Base-by-base conservation (phyloP, 1,284 basidiomycete species). In the Tilletia indica region DNA sequence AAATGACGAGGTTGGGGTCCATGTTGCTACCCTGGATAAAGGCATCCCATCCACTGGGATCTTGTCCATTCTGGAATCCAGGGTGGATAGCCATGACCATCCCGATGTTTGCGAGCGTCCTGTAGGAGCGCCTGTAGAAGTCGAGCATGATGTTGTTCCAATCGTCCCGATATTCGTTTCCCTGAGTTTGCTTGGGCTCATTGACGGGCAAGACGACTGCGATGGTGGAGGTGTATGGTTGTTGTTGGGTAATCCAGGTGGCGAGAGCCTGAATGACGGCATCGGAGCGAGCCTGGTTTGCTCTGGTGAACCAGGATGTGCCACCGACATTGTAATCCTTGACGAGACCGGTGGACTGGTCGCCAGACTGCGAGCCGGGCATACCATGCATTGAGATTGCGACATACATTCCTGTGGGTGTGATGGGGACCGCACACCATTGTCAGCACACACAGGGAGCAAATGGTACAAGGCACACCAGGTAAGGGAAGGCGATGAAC, bases 301-400 rank as follows among this genome's bases (percentile, higher is more conserved):
- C 19, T 47, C 71, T 63, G 3, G 21, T 38, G 72, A 74, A 83
- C 80, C 81, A 83, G 56, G 72, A 47, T 9, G 68, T 9, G 21
- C 45, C 66, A 1, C 34, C 61, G 8, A 64, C 61, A 21, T 39
- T 36, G 14, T 16, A 64, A 38, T 4, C n/a, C 61, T 64, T 64
- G 3, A 1, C 0, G 3, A 19, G 34, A 34, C 66, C 66, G 1
- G 45, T 68, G 42, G n/a, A 78, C 74, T 83, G 82, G 70, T 83
- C 82, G 64, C 81, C 81, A 66, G 82, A 82, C 74, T 86, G 86
- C 19, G 81, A 83, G 48, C 86, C 86, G n/a, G 86, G 86, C 70
- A 86, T 77, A 45, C 85, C 85, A 77, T 86, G 86, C 51, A 86
- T 74, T 70, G 86, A 86, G 56, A 86, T 78, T 71, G 85, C 76